Percentiles rank a stretch among this genome's conserved stretches.
Evolutionary conservation across 2,329 filamentous ascomycete species (phyloP).

Genomic region (Venturia carpophila): DNA sequence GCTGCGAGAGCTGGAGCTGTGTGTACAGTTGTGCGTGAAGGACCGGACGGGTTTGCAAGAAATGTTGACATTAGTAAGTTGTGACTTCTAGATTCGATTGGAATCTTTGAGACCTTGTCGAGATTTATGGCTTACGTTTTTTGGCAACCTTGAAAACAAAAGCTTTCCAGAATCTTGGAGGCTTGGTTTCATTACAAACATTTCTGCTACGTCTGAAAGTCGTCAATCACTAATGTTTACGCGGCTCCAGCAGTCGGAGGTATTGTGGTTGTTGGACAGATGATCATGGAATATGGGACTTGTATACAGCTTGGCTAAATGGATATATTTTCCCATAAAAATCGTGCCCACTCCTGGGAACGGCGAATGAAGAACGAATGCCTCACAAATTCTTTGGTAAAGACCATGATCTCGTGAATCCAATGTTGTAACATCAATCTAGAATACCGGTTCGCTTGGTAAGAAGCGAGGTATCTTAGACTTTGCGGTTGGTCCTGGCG

Average conservation of each 20-base stretch:
- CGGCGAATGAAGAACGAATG: no score
- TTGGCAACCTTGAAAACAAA: no score
- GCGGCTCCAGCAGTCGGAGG: conserved; percentile 24
- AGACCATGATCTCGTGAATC: not conserved
- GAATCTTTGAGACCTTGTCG: no score
- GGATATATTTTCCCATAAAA: not conserved
- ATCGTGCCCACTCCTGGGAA: no score
- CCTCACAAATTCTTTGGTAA: no score
- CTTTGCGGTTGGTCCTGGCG: no score
- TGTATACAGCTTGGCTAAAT: conserved; percentile 21
- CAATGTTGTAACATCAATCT: not conserved
- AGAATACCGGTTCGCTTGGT: not conserved
- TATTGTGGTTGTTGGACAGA: conserved; percentile 27
- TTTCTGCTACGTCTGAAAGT: no score
- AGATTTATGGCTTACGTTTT: no score
- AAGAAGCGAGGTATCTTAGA: no score
- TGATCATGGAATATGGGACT: conserved; percentile 26
- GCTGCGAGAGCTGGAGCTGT: not conserved
- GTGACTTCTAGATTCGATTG: no score
- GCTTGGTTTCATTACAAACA: no score
- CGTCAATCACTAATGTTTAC: not conserved
- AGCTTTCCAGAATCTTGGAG: no score
- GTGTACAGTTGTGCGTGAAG: not conserved
- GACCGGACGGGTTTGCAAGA: not conserved
- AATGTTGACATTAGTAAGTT: not conserved